phyloP scores from a whole-genome alignment of 345 rosid genomes.

The Reutealis trisperma region DNA sequence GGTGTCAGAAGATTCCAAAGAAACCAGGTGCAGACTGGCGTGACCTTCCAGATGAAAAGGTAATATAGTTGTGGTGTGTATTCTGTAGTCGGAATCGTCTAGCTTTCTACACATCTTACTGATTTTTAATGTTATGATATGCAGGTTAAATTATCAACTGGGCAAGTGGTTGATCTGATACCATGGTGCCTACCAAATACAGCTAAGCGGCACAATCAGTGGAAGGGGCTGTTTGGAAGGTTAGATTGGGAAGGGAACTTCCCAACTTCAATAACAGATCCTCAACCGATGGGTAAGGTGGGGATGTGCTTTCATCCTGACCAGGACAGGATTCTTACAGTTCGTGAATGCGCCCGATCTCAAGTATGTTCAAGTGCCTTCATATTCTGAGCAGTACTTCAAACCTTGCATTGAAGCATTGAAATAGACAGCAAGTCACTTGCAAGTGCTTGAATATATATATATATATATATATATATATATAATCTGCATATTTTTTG shows the following conservation, averaged over 20 bases:
- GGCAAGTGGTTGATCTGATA: constrained; percentile 63
- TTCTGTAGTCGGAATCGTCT: background rate
- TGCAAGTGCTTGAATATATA: background rate
- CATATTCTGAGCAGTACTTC: too few relatives aligned
- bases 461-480: too few relatives aligned
- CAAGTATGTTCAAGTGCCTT: constrained; percentile 42
- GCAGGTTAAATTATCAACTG: constrained; percentile 65
- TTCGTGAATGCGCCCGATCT: constrained; percentile 90
- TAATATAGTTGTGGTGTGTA: constrained; percentile 13
- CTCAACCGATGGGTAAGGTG: constrained; percentile 96
- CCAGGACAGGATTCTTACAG: constrained; percentile 77
- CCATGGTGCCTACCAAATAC: constrained; percentile 87
- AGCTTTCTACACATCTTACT: background rate
- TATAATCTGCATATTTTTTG: background rate
- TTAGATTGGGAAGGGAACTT: constrained; percentile 94
- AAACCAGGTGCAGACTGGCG: constrained; percentile 96
- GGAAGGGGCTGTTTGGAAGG: constrained; percentile 92
- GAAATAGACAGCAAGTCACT: background rate
- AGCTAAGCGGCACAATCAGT: constrained; percentile 70
- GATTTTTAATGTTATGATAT: constrained; percentile 1
- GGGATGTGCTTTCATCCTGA: constrained; percentile 96
- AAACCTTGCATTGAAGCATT: background rate
- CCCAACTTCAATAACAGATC: constrained; percentile 84
- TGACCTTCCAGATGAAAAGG: constrained; percentile 75
- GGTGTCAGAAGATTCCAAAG: constrained; percentile 76